Conservation (phyloP, 768 basidiomycete species). For the Hemileccinum impolitum region DNA sequence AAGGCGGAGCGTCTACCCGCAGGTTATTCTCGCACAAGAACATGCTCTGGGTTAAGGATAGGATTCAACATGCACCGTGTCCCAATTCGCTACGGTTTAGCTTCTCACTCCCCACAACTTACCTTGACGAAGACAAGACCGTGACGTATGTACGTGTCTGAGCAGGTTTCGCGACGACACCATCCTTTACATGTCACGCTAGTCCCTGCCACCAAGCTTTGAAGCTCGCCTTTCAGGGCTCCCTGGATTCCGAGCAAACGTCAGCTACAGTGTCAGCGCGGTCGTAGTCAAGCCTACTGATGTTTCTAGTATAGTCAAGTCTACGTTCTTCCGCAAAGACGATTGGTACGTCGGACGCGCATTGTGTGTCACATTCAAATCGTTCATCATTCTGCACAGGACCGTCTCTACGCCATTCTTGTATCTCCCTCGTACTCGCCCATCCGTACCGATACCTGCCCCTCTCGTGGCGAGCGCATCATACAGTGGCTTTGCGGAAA, state of each 20-base stretch:
- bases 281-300: conserved; percentile 46
- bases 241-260: conserved; percentile 66
- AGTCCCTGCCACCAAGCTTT: conserved; percentile 73
- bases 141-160: conserved; percentile 53
- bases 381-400: conserved; percentile 29
- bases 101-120: conserved; percentile 55
- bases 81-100: conserved; percentile 53
- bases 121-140: conserved; percentile 50
- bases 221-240: conserved; percentile 65
- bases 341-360: conserved; percentile 43
- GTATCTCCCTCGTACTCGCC: conserved; percentile 65
- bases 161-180: conserved; percentile 1
- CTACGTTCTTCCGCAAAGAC: conserved; percentile 49
- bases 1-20: conserved; percentile 54
- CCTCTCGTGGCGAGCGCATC: conserved; percentile 33
- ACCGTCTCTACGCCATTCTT: conserved; percentile 57
- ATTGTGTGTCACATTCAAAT: neutral
- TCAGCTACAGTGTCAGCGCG: conserved; percentile 59
- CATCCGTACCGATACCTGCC: conserved; percentile 48
- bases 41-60: conserved; percentile 57
- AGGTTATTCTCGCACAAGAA: conserved; percentile 50
- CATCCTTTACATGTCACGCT: conserved; percentile 1
- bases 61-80: conserved; percentile 39
- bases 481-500: conserved; percentile 40
- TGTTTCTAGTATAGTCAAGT: conserved; percentile 46